Evolutionary conservation across 257 asterid genomes (phyloP).

Genomic region (Solanum peruvianum): DNA sequence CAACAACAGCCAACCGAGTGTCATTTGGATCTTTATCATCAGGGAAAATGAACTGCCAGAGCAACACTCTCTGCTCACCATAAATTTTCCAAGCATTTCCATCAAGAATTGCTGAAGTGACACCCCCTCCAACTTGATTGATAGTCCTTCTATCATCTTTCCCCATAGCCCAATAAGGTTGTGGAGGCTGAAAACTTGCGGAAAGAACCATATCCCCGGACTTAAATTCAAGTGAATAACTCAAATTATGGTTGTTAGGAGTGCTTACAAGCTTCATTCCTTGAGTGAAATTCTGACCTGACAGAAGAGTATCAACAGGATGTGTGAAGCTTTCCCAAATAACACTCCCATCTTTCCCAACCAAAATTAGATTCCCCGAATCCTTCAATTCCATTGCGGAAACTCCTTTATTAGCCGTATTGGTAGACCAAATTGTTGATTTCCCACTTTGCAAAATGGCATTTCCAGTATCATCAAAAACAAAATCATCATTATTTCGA

Average conservation of each 20-base stretch:
- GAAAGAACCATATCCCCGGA: constrained; percentile 67
- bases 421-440: constrained; percentile 53
- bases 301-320: constrained; percentile 69
- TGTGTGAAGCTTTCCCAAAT: constrained; percentile 78
- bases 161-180: constrained; percentile 80
- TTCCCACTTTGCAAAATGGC: constrained; percentile 44
- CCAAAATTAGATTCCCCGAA: constrained; percentile 63
- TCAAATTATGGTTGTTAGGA: constrained; percentile 46
- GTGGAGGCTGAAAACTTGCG: constrained; percentile 46
- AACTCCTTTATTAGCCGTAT: constrained; percentile 54
- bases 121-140: constrained; percentile 34
- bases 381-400: constrained; percentile 55
- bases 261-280: constrained; percentile 66
- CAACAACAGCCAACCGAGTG: constrained; percentile 63
- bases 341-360: constrained; percentile 33
- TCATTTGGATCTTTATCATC: constrained; percentile 23
- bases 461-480: constrained; percentile 54
- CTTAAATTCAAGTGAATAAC: constrained; percentile 58
- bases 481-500: constrained; percentile 38
- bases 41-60: constrained; percentile 65
- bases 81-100: constrained; percentile 75
- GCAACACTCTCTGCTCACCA: constrained; percentile 29
- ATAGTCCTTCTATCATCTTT: constrained; percentile 51
- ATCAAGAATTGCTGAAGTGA: constrained; percentile 33
- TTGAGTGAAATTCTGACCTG: constrained; percentile 44